A percentile compares a stretch with the other conserved stretches of the same genome.
Conservation (phyloP, 73 alveolate genomes). For the Paramecium bursaria region DNA sequence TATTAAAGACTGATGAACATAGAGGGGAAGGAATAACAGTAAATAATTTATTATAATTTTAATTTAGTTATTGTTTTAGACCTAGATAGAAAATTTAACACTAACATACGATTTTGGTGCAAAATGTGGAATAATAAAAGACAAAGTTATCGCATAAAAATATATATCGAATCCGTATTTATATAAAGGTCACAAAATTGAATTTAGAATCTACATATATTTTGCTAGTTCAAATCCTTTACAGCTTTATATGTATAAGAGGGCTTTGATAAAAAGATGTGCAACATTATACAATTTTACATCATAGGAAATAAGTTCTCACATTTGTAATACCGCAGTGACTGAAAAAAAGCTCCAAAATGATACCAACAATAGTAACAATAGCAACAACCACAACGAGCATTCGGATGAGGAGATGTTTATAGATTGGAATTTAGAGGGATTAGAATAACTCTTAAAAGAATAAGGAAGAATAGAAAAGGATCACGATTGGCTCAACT, state of each 20-base stretch:
- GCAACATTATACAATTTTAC: conserved; percentile 31
- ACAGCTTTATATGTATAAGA: conserved; percentile 12
- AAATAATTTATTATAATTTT: no score
- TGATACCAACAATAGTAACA: not conserved
- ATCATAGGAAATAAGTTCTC: conserved; percentile 30
- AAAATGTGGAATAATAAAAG: conserved; percentile 31
- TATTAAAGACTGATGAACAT: conserved; percentile 57
- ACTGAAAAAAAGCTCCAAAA: conserved; percentile 40
- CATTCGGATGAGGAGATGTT: conserved; percentile 53
- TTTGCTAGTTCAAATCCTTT: conserved; percentile 49
- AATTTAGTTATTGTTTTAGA: conserved; percentile 19
- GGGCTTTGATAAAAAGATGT: conserved; percentile 56
- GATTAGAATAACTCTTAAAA: conserved; percentile 15
- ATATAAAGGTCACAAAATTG: conserved; percentile 47
- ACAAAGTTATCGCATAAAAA: conserved; percentile 16
- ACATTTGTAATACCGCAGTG: conserved; percentile 58
- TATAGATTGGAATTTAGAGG: conserved; percentile 57
- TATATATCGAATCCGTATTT: conserved; percentile 35
- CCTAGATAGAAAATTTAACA: conserved; percentile 8
- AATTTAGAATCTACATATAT: conserved; percentile 48
- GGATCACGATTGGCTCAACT: not conserved
- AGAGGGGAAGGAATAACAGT: conserved; percentile 62
- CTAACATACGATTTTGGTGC: conserved; percentile 1
- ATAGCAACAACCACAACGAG: not conserved
- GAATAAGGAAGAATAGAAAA: conserved; percentile 46